phyloP scores from a whole-genome alignment of 805 yeast species.

The Wickerhamomyces ciferrii region DNA sequence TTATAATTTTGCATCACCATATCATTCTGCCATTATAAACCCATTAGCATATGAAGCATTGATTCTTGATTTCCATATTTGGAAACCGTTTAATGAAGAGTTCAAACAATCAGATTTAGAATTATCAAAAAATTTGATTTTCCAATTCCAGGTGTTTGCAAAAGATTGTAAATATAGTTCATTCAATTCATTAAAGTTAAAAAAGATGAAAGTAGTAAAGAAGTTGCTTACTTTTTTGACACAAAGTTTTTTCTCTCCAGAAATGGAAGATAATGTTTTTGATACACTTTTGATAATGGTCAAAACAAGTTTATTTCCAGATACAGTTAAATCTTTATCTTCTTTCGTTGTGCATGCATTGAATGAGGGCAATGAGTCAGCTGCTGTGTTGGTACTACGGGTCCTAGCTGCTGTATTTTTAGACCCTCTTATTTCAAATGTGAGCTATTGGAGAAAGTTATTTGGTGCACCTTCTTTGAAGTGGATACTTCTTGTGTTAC shows the following conservation, averaged over 20 bases:
- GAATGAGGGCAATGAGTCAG: slow-evolving; percentile 23
- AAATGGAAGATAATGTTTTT: slow-evolving; percentile 30
- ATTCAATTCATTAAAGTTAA: slow-evolving; percentile 48
- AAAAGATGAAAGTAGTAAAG: slow-evolving; percentile 43
- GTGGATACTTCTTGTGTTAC: slow-evolving; percentile 56
- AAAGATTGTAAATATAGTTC: slow-evolving; percentile 44
- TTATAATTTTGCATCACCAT: slow-evolving; percentile 42
- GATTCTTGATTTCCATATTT: slow-evolving; percentile 58
- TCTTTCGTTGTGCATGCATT: slow-evolving; percentile 46
- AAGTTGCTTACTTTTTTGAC: slow-evolving; percentile 23
- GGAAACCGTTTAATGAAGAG: slow-evolving; percentile 31
- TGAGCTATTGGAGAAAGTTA: slow-evolving; percentile 39
- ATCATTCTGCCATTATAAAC: slow-evolving; percentile 53
- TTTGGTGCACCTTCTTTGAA: slow-evolving; percentile 56
- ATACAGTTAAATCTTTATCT: slow-evolving; percentile 46
- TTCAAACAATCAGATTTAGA: slow-evolving; percentile 26
- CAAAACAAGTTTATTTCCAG: slow-evolving; percentile 46
- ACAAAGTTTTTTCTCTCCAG: slow-evolving; percentile 27
- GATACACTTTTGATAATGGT: slow-evolving; percentile 36
- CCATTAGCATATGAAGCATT: slow-evolving; percentile 51
- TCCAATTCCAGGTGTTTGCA: slow-evolving; percentile 53
- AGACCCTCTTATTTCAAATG: slow-evolving; percentile 32
- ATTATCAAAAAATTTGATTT: slow-evolving; percentile 45
- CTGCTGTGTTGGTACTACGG: slow-evolving; percentile 24
- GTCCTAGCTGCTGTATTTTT: slow-evolving; percentile 25